Evolutionary conservation across 2,329 filamentous ascomycete genomes (phyloP).

Genomic region (Thelonectria discophora): DNA sequence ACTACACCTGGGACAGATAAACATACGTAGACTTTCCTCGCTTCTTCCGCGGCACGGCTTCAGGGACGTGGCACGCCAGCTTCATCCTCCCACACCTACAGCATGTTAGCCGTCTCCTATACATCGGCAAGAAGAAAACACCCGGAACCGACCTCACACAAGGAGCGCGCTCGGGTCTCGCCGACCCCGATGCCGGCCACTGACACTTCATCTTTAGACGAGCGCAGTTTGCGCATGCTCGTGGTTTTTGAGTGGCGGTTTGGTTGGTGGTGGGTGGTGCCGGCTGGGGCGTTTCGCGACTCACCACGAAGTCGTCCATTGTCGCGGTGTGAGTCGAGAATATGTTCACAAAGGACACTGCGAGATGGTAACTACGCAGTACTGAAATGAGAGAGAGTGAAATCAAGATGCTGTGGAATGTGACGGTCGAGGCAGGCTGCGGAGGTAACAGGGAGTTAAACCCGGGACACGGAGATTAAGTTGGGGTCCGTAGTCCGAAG

Average conservation of each 20-base stretch:
- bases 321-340: too few relatives aligned
- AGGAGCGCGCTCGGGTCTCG: slow-evolving; percentile 24
- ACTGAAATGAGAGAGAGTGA: background rate
- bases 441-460: slow-evolving; percentile 30
- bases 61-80: slow-evolving; percentile 46
- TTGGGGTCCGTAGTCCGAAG: slow-evolving; percentile 16
- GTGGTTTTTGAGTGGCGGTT: slow-evolving; percentile 32
- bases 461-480: slow-evolving; percentile 29
- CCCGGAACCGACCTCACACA: slow-evolving; percentile 42
- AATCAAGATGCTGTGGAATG: slow-evolving; percentile 1
- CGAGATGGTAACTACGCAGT: too few relatives aligned
- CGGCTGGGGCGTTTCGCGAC: slow-evolving; percentile 10
- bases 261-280: background rate
- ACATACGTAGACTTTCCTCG: slow-evolving; percentile 50
- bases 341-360: too few relatives aligned
- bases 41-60: slow-evolving; percentile 46
- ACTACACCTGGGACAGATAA: background rate
- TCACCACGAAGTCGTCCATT: slow-evolving; percentile 39
- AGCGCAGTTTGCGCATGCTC: slow-evolving; percentile 48
- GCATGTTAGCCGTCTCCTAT: too few relatives aligned
- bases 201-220: slow-evolving; percentile 50
- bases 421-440: background rate
- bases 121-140: background rate
- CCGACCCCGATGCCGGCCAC: slow-evolving; percentile 42
- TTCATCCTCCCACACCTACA: slow-evolving; percentile 48